Evolutionary conservation across 192 early-diverging fungal genomes (phyloP).

Genomic region (Mortierella antarctica): DNA sequence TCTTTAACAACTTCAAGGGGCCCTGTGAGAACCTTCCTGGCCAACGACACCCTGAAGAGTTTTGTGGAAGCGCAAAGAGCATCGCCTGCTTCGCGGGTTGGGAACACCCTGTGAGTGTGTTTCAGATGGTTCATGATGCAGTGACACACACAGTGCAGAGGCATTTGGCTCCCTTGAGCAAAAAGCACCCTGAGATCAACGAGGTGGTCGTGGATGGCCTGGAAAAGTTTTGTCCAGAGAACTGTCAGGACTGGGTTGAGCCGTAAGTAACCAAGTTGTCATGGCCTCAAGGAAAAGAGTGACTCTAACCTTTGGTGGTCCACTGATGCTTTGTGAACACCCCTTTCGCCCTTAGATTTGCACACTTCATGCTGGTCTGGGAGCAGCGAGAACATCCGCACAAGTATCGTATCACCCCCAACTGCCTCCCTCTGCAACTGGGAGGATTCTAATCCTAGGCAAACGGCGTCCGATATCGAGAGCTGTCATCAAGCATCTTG

Average conservation of each 20-base stretch:
- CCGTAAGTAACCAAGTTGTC: constrained; percentile 14
- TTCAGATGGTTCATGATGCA: constrained; percentile 23
- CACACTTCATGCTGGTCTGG: constrained; percentile 43
- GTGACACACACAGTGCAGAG: constrained; percentile 3
- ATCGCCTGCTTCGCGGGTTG: constrained; percentile 47
- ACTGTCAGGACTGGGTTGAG: constrained; percentile 37
- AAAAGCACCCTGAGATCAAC: constrained; percentile 1
- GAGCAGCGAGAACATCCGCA: constrained; percentile 37
- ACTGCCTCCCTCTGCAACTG: constrained; percentile 31
- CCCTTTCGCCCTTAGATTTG: constrained; percentile 19
- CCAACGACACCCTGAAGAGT: constrained; percentile 12
- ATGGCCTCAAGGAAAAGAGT: background rate
- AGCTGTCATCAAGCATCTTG: too few species aligned
- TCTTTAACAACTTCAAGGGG: constrained; percentile 38
- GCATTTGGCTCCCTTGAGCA: background rate
- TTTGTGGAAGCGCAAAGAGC: constrained; percentile 41
- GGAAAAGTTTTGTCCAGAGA: constrained; percentile 27
- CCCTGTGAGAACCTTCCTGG: constrained; percentile 11
- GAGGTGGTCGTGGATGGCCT: constrained; percentile 23
- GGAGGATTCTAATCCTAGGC: constrained; percentile 27
- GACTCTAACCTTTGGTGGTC: background rate
- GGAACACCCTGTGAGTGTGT: constrained; percentile 24
- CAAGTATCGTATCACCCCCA: constrained; percentile 29
- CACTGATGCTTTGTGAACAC: background rate
- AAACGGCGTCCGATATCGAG: too few species aligned